Evolutionary conservation across 352 stramenopile genomes (phyloP).

Genomic region (Globisporangium rhizosaccharum): DNA sequence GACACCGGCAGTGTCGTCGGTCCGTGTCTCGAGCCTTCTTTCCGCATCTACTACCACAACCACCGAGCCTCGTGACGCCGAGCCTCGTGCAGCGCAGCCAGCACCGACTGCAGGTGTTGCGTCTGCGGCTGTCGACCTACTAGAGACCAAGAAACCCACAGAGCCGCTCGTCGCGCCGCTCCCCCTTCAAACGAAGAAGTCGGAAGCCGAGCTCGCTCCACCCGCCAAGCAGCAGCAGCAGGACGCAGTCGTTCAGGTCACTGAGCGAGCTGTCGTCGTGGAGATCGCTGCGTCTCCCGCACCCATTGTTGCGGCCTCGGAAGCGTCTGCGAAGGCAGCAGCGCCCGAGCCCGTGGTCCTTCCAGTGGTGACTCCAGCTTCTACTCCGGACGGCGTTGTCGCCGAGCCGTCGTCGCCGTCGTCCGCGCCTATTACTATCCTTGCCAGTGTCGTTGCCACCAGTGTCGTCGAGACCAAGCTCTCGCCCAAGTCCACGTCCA

Average conservation of each 20-base stretch:
- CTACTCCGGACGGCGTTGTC: not conserved
- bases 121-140: not conserved
- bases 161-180: not conserved
- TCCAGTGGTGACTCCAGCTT: not conserved
- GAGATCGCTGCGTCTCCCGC: too few species aligned
- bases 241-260: too few species aligned
- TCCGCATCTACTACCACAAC: too few species aligned
- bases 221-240: too few species aligned
- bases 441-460: not conserved
- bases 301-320: too few species aligned
- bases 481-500: not conserved
- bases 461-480: not conserved
- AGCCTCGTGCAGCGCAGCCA: not conserved
- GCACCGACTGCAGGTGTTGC: not conserved
- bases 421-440: not conserved
- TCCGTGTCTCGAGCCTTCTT: not conserved
- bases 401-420: not conserved
- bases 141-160: not conserved
- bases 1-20: too few species aligned
- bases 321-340: conserved; percentile 1
- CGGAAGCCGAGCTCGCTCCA: not conserved
- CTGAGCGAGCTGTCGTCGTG: too few species aligned
- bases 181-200: not conserved
- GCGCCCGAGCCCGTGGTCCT: not conserved
- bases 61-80: not conserved